Percentiles rank a stretch among this genome's conserved stretches.
Conservation (phyloP, 495 filamentous ascomycete species). For the Podospora tetraspora region DNA sequence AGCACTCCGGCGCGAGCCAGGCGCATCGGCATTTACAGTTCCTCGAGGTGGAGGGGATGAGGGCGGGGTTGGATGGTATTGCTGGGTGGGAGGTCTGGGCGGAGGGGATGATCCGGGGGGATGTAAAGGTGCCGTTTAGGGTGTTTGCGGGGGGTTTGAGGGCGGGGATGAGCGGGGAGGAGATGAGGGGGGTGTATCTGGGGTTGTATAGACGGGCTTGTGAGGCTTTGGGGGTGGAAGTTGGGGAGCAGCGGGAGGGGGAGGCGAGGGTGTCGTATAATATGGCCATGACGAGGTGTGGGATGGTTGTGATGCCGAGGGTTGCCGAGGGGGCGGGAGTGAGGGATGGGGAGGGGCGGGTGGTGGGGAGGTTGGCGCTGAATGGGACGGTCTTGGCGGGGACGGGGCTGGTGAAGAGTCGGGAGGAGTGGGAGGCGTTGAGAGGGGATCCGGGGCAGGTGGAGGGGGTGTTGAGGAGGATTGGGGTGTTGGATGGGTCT, state of each 20-base stretch:
- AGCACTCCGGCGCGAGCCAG: conserved; percentile 72
- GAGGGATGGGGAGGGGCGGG: conserved; percentile 20
- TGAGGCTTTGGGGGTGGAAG: conserved; percentile 16
- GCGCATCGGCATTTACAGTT: conserved; percentile 78
- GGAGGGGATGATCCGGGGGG: conserved; percentile 33
- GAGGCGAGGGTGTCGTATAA: conserved; percentile 69
- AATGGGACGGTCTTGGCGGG: conserved; percentile 80
- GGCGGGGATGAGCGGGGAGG: conserved; percentile 20
- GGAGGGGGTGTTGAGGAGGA: conserved; percentile 49
- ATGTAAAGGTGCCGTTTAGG: conserved; percentile 31
- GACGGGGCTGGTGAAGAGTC: conserved; percentile 71
- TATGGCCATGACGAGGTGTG: conserved; percentile 62
- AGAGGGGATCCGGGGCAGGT: conserved; percentile 46
- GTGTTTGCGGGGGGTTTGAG: conserved; percentile 20
- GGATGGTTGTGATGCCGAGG: conserved; percentile 67
- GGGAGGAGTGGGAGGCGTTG: conserved; percentile 65
- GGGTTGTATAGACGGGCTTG: conserved; percentile 52
- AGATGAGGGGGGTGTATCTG: conserved; percentile 30
- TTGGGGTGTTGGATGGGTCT: conserved; percentile 49
- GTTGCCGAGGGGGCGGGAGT: conserved; percentile 37
- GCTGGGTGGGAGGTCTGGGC: conserved; percentile 50
- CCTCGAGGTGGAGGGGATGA: conserved; percentile 65
- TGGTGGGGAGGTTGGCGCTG: conserved; percentile 55
- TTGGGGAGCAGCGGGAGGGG: conserved; percentile 27
- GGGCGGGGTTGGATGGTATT: conserved; percentile 37